These are phyloP conservation scores for Tilletia indica DNA, from an alignment of 1,284 basidiomycete genomes.

Conservation along the genomic window DNA sequence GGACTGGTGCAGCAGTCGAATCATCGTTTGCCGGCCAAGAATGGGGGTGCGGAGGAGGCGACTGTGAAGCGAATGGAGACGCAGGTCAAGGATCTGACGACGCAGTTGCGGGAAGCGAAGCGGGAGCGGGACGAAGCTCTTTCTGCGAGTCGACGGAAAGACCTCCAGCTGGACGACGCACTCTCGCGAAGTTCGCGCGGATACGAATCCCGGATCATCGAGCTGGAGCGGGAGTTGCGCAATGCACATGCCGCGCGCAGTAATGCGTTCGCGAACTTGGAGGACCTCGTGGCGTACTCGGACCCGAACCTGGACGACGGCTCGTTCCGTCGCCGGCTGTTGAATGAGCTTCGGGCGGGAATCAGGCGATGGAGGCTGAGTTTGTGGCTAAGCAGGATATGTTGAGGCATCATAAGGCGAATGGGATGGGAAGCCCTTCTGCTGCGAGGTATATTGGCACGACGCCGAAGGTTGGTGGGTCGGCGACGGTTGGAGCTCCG, in stretches of 20 bases:
- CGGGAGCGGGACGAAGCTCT: slow-evolving; percentile 52
- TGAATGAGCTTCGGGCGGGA: slow-evolving; percentile 66
- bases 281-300: slow-evolving; percentile 41
- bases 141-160: slow-evolving; percentile 65
- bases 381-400: slow-evolving; percentile 48
- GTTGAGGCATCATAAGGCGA: slow-evolving; percentile 36
- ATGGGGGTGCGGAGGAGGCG: slow-evolving; percentile 22
- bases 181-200: slow-evolving; percentile 68
- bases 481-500: neutral
- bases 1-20: slow-evolving; percentile 59
- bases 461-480: neutral
- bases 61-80: slow-evolving; percentile 13
- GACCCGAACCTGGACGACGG: slow-evolving; percentile 58
- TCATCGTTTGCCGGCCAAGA: slow-evolving; percentile 5
- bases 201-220: slow-evolving; percentile 67
- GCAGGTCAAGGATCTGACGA: slow-evolving; percentile 1
- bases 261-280: slow-evolving; percentile 48
- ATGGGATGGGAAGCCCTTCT: slow-evolving; percentile 3
- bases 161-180: slow-evolving; percentile 69
- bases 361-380: slow-evolving; percentile 51
- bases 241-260: slow-evolving; percentile 56
- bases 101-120: slow-evolving; percentile 27
- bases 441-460: slow-evolving; percentile 13
- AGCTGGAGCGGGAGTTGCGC: slow-evolving; percentile 68
- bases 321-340: slow-evolving; percentile 66